Base-by-base conservation (phyloP, 345 rosid genomes). In the Leavenworthia alabamica region DNA sequence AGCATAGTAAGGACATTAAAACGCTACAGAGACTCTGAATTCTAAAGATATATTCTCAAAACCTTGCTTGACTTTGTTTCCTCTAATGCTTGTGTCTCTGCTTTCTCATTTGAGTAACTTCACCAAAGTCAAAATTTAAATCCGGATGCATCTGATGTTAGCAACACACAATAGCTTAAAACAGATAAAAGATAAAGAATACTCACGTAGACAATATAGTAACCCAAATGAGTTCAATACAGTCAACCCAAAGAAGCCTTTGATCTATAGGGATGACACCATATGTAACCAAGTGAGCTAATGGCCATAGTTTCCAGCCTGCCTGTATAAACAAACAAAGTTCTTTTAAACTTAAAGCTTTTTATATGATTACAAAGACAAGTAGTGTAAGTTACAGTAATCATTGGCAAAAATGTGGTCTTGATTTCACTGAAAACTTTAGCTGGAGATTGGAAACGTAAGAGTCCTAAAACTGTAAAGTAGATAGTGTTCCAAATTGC, bases 231-330 rank as follows among this genome's bases (percentile, higher is more conserved):
- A 91, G 95, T 73, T 91, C 96, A 53, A 91, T 77, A 32, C 90
- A 91, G 47, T 88, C 98, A 46, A 91, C 95, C 98, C 98, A 91
- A 58, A 91, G 95, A 76, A 91, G 96, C 77, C 96, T 79, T 66
- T 91, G 95, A 14, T 86, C 96, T 42, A 88, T 71, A 58, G 90
- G 96, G 61, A 91, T 73, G 14, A 88, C 65, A 23, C 96, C 90
- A 46, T 84, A 88, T 0, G 98, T 91, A 62, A 88, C 78, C 65
- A 91, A 65, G 61, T 88, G 98, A 59, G 96, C 95, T 72, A 90
- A 84, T 39, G 96, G 96, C 98, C 98, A 88, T 32, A 91, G 90
- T 73, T 86, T 91, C 96, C 96, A 91, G 26, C 95, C 96, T 17
- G 95, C 95, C 95, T 91, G 86, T 45, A 64, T 6, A 57, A 26